phyloP scores from a whole-genome alignment of 2,329 filamentous ascomycete genomes.

The Pseudocercospora eumusae region DNA sequence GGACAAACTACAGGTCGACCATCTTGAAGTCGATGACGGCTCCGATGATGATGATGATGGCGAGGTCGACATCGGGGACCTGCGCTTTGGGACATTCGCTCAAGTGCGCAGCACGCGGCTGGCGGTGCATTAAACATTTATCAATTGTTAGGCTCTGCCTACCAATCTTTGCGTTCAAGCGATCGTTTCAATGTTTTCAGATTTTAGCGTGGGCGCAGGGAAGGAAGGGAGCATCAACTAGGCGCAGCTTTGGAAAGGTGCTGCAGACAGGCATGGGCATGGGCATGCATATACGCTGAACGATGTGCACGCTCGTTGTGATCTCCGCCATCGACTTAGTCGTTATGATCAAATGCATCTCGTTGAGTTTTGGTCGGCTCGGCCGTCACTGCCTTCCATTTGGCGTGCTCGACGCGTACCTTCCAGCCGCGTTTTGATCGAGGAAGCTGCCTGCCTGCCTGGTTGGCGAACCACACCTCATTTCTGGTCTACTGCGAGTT shows the following conservation, averaged over 20 bases:
- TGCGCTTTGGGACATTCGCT: slow-evolving; percentile 6
- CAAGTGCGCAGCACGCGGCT: slow-evolving; percentile 3
- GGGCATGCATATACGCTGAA: background rate
- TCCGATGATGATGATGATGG: slow-evolving; percentile 20
- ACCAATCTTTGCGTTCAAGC: slow-evolving; percentile 2
- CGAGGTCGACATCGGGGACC: slow-evolving; percentile 17
- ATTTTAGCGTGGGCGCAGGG: slow-evolving; percentile 4
- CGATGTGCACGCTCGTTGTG: slow-evolving; percentile 7
- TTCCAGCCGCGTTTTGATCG: background rate
- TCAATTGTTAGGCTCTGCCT: background rate
- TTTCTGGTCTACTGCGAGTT: background rate
- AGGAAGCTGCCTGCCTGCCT: slow-evolving; percentile 4
- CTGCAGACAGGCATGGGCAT: background rate
- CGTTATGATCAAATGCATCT: slow-evolving; percentile 10
- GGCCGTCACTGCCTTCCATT: slow-evolving; percentile 1
- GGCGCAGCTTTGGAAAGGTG: background rate
- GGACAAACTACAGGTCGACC: slow-evolving; percentile 26
- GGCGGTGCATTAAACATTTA: background rate
- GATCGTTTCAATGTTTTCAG: background rate
- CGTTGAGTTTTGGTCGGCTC: slow-evolving; percentile 7
- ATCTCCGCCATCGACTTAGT: slow-evolving; percentile 4
- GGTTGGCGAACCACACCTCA: background rate
- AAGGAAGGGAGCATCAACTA: slow-evolving; percentile 1
- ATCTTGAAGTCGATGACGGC: slow-evolving; percentile 26
- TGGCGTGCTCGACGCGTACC: background rate